Base-by-base conservation (phyloP, 495 filamentous ascomycete species). In the Aspergillus sparsus region DNA sequence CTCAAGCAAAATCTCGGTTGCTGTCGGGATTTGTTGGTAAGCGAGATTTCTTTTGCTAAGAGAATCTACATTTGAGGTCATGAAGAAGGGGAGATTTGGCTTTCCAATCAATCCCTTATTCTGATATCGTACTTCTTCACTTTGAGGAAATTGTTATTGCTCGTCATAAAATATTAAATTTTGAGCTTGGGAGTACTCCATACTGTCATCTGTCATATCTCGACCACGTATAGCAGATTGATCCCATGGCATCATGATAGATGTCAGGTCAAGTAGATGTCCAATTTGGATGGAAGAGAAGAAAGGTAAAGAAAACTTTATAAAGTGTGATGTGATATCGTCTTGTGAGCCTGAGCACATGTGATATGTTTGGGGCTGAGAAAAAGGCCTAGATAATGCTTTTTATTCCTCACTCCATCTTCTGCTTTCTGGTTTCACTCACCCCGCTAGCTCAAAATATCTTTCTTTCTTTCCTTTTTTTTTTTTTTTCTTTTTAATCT, bases 261-360 rank as follows among this genome's bases (percentile, higher is more conserved):
- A 47, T 18, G 45, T 5, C 45, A 21, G 0, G 16, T 18, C 4
- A 41, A 41, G 37, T 27, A 27, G 21, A 27, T 27, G 21, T 27
- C 21, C 21, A 3, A 27, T 27, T 27, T 27, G 21, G 21, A 27
- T 1, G 21, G 21, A 27, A 27, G 21, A 27, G 21, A 27, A 27
- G 21, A 1, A 27, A 27, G 21, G 21, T 27, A 27, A 27, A 27
- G 21, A 27, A 27, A 27, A 27, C 21, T 27, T 27, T 41, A 41
- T 41, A 33, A 12, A 15, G 31, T 15, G 49, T 12, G 11, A 51
- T 51, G 49, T 34, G 49, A 34, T 31, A 9, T 34, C 15, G 49
- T 51, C 49, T 34, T 51, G 49, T 51, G 49, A 51, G 49, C 44
- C 44, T 41, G 37, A 9, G 12, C 21, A 51, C 49, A 51, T 51